Conservation (phyloP, 2,329 filamentous ascomycete species). For the Colletotrichum karsti region DNA sequence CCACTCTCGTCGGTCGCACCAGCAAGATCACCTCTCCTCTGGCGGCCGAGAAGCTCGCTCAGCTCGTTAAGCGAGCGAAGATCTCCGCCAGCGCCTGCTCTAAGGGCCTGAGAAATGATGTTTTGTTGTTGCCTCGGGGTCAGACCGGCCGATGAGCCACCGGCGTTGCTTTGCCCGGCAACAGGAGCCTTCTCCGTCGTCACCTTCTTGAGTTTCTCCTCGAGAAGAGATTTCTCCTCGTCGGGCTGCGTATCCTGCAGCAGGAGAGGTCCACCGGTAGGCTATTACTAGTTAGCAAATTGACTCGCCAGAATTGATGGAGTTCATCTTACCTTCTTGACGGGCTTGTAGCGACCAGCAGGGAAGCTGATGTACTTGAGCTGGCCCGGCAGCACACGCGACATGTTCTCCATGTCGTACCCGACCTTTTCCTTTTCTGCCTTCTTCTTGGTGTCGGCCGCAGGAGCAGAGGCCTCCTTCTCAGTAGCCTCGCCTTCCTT, state of each 20-base stretch:
- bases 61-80: slow-evolving; percentile 49
- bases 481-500: slow-evolving; percentile 56
- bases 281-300: slow-evolving; percentile 66
- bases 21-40: slow-evolving; percentile 31
- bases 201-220: slow-evolving; percentile 91
- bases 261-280: slow-evolving; percentile 93
- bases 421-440: slow-evolving; percentile 95
- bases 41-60: slow-evolving; percentile 49
- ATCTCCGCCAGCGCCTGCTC: slow-evolving; percentile 33
- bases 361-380: slow-evolving; percentile 96
- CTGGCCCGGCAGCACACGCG: slow-evolving; percentile 88
- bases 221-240: slow-evolving; percentile 82
- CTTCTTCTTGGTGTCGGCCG: slow-evolving; percentile 81
- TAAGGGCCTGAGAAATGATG: slow-evolving; percentile 36
- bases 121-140: slow-evolving; percentile 36
- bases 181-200: slow-evolving; percentile 69
- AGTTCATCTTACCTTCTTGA: slow-evolving; percentile 75
- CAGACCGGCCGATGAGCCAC: slow-evolving; percentile 42
- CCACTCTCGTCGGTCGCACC: slow-evolving; percentile 61
- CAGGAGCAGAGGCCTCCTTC: slow-evolving; percentile 61
- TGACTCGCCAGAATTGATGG: neutral
- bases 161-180: slow-evolving; percentile 46
- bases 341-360: slow-evolving; percentile 89
- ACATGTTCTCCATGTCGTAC: slow-evolving; percentile 97
- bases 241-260: slow-evolving; percentile 84